phyloP scores from a whole-genome alignment of 1,139 yeast genomes.

The Eremothecium cymbalariae region DNA sequence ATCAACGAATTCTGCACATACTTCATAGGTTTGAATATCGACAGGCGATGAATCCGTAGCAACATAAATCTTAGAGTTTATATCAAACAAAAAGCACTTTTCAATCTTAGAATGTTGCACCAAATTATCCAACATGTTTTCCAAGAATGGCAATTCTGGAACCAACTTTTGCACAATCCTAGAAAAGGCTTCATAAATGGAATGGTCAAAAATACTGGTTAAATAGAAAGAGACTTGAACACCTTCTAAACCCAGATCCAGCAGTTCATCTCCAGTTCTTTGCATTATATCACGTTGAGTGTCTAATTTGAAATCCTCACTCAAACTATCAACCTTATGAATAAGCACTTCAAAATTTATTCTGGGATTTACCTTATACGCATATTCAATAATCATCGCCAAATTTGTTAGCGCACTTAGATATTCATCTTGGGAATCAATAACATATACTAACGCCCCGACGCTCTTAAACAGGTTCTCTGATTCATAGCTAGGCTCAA shows the following conservation, averaged over 20 bases:
- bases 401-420: slow-evolving; percentile 82
- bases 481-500: slow-evolving; percentile 77
- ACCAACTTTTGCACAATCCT: slow-evolving; percentile 86
- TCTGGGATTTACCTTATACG: slow-evolving; percentile 74
- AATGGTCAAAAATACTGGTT: slow-evolving; percentile 91
- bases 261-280: slow-evolving; percentile 83
- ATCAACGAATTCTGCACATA: slow-evolving; percentile 94
- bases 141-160: slow-evolving; percentile 81
- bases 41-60: slow-evolving; percentile 96
- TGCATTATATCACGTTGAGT: slow-evolving; percentile 97
- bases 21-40: slow-evolving; percentile 90
- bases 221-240: slow-evolving; percentile 86
- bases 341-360: slow-evolving; percentile 87
- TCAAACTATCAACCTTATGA: slow-evolving; percentile 90
- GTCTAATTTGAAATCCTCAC: slow-evolving; percentile 88
- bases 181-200: slow-evolving; percentile 91
- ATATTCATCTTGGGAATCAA: slow-evolving; percentile 93
- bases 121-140: slow-evolving; percentile 77
- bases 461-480: slow-evolving; percentile 70
- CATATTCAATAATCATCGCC: slow-evolving; percentile 82
- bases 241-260: slow-evolving; percentile 84
- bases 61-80: slow-evolving; percentile 87
- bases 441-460: slow-evolving; percentile 91
- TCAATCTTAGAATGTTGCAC: slow-evolving; percentile 88
- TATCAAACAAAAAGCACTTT: slow-evolving; percentile 85